Evolutionary conservation across 805 yeast species (phyloP).

Genomic region (Monosporozyma unispora): DNA sequence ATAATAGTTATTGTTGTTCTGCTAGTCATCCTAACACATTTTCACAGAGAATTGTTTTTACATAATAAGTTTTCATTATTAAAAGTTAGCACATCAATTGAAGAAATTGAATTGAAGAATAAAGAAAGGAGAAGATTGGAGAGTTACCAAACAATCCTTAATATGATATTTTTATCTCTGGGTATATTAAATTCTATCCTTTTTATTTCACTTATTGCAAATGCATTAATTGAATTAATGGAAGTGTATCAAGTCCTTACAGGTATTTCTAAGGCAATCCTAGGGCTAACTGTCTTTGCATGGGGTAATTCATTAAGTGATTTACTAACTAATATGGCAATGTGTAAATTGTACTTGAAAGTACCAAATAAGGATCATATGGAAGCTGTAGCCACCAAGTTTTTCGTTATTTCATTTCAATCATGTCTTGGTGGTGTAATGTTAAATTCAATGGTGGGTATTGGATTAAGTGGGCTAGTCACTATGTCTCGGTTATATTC

Average conservation of each 20-base stretch:
- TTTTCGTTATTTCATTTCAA: conserved; percentile 81
- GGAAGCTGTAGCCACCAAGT: conserved; percentile 39
- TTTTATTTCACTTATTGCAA: conserved; percentile 29
- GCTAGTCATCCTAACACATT: conserved; percentile 7
- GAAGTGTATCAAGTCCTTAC: conserved; percentile 27
- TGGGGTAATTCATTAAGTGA: conserved; percentile 93
- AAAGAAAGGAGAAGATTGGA: conserved; percentile 15
- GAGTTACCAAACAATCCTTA: conserved; percentile 10
- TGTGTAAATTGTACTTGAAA: conserved; percentile 48
- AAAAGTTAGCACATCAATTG: conserved; percentile 5
- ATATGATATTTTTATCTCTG: conserved; percentile 11
- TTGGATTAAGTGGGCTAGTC: conserved; percentile 68
- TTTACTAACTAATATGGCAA: conserved; percentile 72
- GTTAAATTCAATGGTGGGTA: conserved; percentile 66
- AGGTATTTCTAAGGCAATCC: conserved; percentile 62
- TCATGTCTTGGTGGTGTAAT: conserved; percentile 94
- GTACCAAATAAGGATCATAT: conserved; percentile 17
- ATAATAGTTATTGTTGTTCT: neutral
- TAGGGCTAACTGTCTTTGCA: conserved; percentile 90
- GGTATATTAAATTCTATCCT: conserved; percentile 28
- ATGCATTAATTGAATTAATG: conserved; percentile 28
- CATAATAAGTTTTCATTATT: conserved; percentile 20
- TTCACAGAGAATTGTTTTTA: conserved; percentile 6
- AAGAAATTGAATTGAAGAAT: conserved; percentile 7
- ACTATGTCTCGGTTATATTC: conserved; percentile 25